Percentiles rank a stretch among this genome's conserved stretches.
phyloP scores from a whole-genome alignment of 2,329 filamentous ascomycete species.

The Microdochium bolleyi region DNA sequence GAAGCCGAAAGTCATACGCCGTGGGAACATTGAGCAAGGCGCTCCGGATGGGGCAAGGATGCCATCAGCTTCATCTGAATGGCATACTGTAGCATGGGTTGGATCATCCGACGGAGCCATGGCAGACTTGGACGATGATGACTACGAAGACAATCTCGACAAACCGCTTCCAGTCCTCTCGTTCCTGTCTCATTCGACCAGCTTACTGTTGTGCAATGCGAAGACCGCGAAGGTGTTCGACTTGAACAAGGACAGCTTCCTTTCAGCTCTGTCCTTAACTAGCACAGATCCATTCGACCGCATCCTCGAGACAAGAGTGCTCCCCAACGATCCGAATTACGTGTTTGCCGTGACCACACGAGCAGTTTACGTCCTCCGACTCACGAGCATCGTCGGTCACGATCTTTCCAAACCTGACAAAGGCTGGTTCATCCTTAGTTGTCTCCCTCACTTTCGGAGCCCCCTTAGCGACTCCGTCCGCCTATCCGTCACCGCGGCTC shows the following conservation, averaged over 20 bases:
- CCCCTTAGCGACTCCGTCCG: slow-evolving; percentile 27
- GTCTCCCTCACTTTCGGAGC: slow-evolving; percentile 35
- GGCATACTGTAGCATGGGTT: slow-evolving; percentile 35
- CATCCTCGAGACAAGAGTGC: slow-evolving; percentile 17
- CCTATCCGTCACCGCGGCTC: slow-evolving; percentile 24
- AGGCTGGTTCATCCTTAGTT: slow-evolving; percentile 25
- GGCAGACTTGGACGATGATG: slow-evolving; percentile 24
- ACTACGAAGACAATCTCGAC: slow-evolving; percentile 19
- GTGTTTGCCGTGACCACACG: slow-evolving; percentile 19
- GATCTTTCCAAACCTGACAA: slow-evolving; percentile 11
- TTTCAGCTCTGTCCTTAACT: slow-evolving; percentile 16
- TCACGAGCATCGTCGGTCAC: slow-evolving; percentile 8
- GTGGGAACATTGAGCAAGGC: slow-evolving; percentile 36
- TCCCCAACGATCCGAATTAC: slow-evolving; percentile 16
- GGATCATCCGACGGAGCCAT: slow-evolving; percentile 15
- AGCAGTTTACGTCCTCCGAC: slow-evolving; percentile 16
- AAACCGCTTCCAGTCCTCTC: neutral
- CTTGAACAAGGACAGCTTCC: slow-evolving; percentile 12
- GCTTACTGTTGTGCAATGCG: slow-evolving; percentile 26
- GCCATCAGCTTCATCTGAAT: slow-evolving; percentile 20
- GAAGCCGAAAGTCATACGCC: slow-evolving; percentile 22
- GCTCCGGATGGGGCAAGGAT: slow-evolving; percentile 23
- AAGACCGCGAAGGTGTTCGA: slow-evolving; percentile 18
- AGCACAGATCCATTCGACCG: slow-evolving; percentile 9
- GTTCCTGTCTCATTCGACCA: slow-evolving; percentile 44